Conservation (phyloP, 352 stramenopile species). For the Globisporangium radiosum region DNA sequence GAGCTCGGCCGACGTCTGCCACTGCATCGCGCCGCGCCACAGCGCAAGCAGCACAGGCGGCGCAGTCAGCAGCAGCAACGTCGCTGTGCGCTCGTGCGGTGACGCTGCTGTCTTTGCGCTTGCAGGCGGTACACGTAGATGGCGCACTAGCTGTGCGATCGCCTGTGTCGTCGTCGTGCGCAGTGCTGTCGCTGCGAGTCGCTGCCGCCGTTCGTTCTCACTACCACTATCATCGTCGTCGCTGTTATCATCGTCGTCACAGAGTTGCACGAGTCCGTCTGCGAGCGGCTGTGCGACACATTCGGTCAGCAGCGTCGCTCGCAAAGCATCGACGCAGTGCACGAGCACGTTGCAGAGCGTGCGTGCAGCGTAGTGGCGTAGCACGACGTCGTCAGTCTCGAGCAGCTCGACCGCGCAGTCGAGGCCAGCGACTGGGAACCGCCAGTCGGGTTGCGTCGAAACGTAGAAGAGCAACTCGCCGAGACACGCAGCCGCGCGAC, state of each 20-base stretch:
- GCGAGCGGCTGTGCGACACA: conserved; percentile 27
- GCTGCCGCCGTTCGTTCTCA: too few relatives aligned
- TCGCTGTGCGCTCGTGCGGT: neutral
- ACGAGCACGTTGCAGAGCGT: conserved; percentile 64
- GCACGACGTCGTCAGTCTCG: conserved; percentile 28
- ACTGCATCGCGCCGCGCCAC: conserved; percentile 26
- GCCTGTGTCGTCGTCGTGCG: conserved; percentile 38
- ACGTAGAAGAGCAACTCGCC: conserved; percentile 76
- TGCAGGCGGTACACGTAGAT: conserved; percentile 24
- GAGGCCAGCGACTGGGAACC: conserved; percentile 25
- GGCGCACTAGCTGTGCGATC: conserved; percentile 45
- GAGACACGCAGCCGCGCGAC: conserved; percentile 35
- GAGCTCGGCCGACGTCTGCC: conserved; percentile 19
- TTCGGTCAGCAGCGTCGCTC: conserved; percentile 31
- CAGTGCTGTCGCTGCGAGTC: conserved; percentile 11
- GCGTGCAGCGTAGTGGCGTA: conserved; percentile 50
- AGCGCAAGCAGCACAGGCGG: conserved; percentile 27
- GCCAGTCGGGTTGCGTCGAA: conserved; percentile 43
- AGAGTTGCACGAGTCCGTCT: conserved; percentile 19
- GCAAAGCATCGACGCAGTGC: conserved; percentile 23
- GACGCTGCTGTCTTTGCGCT: neutral
- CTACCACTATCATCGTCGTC: too few relatives aligned
- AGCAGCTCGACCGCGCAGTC: conserved; percentile 29
- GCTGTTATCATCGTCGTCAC: neutral
- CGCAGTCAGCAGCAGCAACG: neutral